Conservation (phyloP, 164 flowering plant genomes). For the Berberis thunbergii region DNA sequence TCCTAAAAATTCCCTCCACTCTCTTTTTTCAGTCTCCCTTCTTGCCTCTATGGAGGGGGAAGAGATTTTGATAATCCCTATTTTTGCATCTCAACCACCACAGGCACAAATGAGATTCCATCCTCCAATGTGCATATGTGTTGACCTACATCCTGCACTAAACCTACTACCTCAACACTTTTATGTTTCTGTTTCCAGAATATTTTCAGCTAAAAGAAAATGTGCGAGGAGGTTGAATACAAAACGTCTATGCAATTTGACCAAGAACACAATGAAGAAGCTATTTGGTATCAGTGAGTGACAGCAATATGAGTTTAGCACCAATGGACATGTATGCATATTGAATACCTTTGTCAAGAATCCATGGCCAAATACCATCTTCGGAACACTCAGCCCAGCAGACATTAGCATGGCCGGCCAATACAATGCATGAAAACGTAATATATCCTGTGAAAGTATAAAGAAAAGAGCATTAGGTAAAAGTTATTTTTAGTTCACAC, state of each 20-base stretch:
- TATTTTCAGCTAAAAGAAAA: background rate
- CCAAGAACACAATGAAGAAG: background rate
- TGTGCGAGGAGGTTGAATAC: too few species aligned
- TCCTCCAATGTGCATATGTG: too few species aligned
- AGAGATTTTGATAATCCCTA: too few species aligned
- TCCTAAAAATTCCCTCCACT: too few species aligned
- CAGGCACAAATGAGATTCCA: too few species aligned
- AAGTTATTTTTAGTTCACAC: background rate
- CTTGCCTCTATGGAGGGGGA: too few species aligned
- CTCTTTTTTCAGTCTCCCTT: too few species aligned
- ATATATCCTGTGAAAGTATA: constrained; percentile 58
- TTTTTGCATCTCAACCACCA: too few species aligned
- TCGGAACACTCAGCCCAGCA: constrained; percentile 81
- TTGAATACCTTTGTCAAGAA: constrained; percentile 81
- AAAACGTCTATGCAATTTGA: background rate
- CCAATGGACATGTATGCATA: background rate
- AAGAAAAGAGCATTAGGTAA: background rate
- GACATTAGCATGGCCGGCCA: constrained; percentile 99
- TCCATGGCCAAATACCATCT: constrained; percentile 93
- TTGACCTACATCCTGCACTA: too few species aligned
- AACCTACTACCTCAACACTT: too few species aligned
- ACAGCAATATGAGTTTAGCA: background rate
- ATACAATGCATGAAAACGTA: constrained; percentile 96
- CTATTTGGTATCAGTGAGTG: background rate
- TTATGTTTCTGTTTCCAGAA: too few species aligned